These are phyloP conservation scores for Aurifilum marmelostoma DNA, from an alignment of 2,329 filamentous ascomycete species.

Conservation along the genomic window DNA sequence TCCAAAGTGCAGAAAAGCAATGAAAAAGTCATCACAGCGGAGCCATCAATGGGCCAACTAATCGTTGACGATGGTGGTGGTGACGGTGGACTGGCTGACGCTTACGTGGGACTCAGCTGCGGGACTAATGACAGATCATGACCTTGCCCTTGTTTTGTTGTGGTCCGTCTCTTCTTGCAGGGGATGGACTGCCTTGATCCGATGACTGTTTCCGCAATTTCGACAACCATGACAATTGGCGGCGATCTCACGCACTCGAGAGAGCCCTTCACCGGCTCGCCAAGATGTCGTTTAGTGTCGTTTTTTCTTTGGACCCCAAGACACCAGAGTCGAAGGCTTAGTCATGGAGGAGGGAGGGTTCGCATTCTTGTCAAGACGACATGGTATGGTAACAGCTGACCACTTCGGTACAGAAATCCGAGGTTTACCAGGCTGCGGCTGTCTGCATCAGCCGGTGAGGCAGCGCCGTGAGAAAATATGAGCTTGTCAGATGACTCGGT, in stretches of 20 bases:
- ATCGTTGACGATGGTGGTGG: neutral
- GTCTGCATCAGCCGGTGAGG: conserved; percentile 1
- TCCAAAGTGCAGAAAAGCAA: neutral
- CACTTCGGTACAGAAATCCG: neutral
- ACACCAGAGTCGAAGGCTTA: neutral
- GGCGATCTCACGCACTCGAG: neutral
- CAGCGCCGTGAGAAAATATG: neutral
- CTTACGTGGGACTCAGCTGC: conserved; percentile 5
- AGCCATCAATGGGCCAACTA: neutral
- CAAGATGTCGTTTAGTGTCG: neutral
- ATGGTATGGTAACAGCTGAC: neutral
- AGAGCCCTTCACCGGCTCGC: neutral
- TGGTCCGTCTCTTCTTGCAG: neutral
- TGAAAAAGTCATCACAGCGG: neutral
- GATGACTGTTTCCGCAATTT: neutral
- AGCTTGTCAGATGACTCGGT: neutral
- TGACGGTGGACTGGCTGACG: neutral
- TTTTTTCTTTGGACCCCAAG: neutral
- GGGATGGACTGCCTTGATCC: neutral
- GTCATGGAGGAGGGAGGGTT: no score
- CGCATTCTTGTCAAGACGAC: no score
- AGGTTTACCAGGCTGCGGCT: neutral
- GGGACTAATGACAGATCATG: neutral
- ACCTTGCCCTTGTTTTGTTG: neutral
- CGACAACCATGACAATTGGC: neutral